Base-by-base conservation (phyloP, 257 asterid species). In the Salvia rosmarinus region DNA sequence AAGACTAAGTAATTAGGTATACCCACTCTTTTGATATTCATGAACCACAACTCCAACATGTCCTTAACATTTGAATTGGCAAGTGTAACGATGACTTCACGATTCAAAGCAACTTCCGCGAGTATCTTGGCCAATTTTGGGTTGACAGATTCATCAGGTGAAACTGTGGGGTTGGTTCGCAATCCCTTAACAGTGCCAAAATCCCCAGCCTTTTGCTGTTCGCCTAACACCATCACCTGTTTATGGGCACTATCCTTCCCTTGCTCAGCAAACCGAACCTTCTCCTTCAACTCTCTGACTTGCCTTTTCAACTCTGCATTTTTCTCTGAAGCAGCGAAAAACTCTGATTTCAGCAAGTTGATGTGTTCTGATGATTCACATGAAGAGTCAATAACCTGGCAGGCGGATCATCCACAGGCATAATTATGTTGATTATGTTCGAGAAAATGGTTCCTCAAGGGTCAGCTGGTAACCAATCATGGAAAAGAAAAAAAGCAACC, bases 1-100 rank as follows among this genome's bases (percentile, higher is more conserved):
- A 80, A 87, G 46, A 87, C 91, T 8, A 89, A 76, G 80, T 82
- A 89, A 77, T 89, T 89, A 19, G 83, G 67, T 56, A 85, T 85
- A 5, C 91, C 88, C 7, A 85, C 88, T 56, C 77, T 79, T 67
- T 89, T 82, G 68, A 89, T 82, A 67, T 77, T 84, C 19, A 79
- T 76, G 70, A 85, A 74, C 96, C 96, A 89, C 35, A 89, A 60
- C 65, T 83, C 88, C 77, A 89, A 68, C 82, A 74, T 68, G 0
- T 78, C 80, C 72, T 72, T 79, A 3, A 89, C 91, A 19, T 82
- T 71, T 35, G 93, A 82, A 75, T 85, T 85, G 19, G 96, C 93
- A 21, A 89, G 86, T 28, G 91, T 85, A 5, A 89, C 88, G 1
- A 89, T 79, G 67, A 89, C 77, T 68, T 89, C 96, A 43, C 69